Percentiles rank a stretch among this genome's conserved stretches.
Conservation (phyloP, 75 land plant genomes). For the Picea glauca region DNA sequence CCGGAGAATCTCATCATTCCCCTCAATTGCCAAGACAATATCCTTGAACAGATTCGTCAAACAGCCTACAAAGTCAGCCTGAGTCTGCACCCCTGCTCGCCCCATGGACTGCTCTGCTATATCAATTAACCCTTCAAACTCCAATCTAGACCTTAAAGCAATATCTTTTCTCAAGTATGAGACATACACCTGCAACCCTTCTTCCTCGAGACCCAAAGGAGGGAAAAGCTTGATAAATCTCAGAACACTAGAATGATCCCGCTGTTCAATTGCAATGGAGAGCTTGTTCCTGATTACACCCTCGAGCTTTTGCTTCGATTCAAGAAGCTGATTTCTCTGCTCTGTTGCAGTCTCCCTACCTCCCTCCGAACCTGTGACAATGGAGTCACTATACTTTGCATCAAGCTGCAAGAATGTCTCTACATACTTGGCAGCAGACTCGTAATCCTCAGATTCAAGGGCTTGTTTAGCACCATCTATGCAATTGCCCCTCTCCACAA, state of each 20-base stretch:
- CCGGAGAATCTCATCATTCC: slow-evolving; percentile 71
- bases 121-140: slow-evolving; percentile 62
- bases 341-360: slow-evolving; percentile 28
- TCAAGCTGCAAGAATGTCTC: slow-evolving; percentile 68
- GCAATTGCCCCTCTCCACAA: slow-evolving; percentile 63
- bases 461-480: slow-evolving; percentile 70
- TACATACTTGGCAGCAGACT: slow-evolving; percentile 65
- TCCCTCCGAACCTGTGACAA: slow-evolving; percentile 10
- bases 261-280: slow-evolving; percentile 55
- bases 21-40: slow-evolving; percentile 79
- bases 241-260: slow-evolving; percentile 63
- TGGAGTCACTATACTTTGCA: slow-evolving; percentile 36
- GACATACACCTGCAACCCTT: slow-evolving; percentile 76
- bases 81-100: neutral
- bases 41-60: slow-evolving; percentile 78
- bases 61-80: slow-evolving; percentile 60
- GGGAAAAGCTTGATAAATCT: slow-evolving; percentile 65
- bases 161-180: slow-evolving; percentile 73
- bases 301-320: slow-evolving; percentile 66
- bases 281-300: slow-evolving; percentile 51
- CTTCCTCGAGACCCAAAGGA: slow-evolving; percentile 63
- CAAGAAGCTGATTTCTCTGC: slow-evolving; percentile 62
- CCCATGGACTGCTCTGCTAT: slow-evolving; percentile 29
- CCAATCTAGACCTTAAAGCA: slow-evolving; percentile 49
- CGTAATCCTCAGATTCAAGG: slow-evolving; percentile 60